Base-by-base conservation (phyloP, 495 filamentous ascomycete species). In the Aspergillus ostianus region DNA sequence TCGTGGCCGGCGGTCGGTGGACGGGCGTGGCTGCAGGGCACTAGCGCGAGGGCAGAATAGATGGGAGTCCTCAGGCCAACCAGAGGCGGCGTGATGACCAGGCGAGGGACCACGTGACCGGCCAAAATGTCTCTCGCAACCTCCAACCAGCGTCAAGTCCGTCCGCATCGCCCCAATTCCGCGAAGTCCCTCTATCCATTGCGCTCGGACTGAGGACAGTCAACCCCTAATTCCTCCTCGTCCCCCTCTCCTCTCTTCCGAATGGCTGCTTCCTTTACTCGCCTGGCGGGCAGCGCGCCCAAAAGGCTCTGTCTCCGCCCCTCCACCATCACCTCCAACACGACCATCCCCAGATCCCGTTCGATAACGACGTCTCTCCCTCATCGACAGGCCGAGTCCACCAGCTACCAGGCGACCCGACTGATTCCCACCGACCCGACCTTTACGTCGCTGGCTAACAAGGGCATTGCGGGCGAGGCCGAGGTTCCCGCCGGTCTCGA, bases 211-310 rank as follows among this genome's bases (percentile, higher is more conserved):
- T 72, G 74, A 78, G 74, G 76, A 69, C 64, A 48, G 58, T 63
- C 68, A 67, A 65, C 63, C 65, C 62, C 62, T 61, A 53, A 57
- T 55, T 70, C 70, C 55, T 61, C 64, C 61, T 56, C 21, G 55
- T 55, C 55, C 50, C 60, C 57, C 61, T 59, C 63, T 68, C 65
- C 62, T 61, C 60, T 66, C 62, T 66, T 64, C 75, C 73, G 75
- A 74, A 91, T 91, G 88, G 83, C 87, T 71, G 82, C 80, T 59
- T 76, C 85, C 27, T 81, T 90, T 72, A 72, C 83, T 69, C 87
- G 88, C 73, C 76, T 90, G 56, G 80, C 79, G 71, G 74, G 82
- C 72, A 81, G 79, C 76, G 79, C 82, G 71, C 80, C 83, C 70
- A 87, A 86, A 78, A 84, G 84, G 69, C 81, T 90, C 57, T 86